Conservation (phyloP, 768 basidiomycete species). For the Melanogaster broomeanus region DNA sequence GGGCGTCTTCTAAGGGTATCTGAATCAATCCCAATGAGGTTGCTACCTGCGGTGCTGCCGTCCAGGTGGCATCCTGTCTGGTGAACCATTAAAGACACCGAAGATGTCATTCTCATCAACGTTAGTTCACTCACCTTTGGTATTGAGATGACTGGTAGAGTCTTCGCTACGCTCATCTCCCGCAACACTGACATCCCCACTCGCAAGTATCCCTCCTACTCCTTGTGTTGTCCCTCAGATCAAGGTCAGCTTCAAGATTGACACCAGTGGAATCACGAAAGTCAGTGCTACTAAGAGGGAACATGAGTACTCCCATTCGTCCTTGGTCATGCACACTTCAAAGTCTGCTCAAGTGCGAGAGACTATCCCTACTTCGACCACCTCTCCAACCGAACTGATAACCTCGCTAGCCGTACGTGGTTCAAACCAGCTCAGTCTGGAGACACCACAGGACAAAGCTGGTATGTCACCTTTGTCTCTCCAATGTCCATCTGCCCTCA, state of each 20-base stretch:
- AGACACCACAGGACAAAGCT: constrained; percentile 87
- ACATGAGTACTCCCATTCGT: constrained; percentile 55
- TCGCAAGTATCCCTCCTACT: constrained; percentile 94
- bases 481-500: not conserved
- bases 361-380: constrained; percentile 43
- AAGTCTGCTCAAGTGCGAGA: constrained; percentile 43
- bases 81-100: constrained; percentile 88
- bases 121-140: constrained; percentile 96
- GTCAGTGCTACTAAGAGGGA: constrained; percentile 93
- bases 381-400: constrained; percentile 52
- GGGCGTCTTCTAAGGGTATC: constrained; percentile 96
- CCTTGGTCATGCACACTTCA: constrained; percentile 50
- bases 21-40: constrained; percentile 99
- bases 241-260: constrained; percentile 95
- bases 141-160: constrained; percentile 98
- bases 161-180: constrained; percentile 96
- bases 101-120: constrained; percentile 92
- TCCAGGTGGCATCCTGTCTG: constrained; percentile 98
- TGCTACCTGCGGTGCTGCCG: constrained; percentile 97
- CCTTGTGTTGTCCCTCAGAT: constrained; percentile 98
- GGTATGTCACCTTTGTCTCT: constrained; percentile 47
- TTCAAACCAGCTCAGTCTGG: constrained; percentile 83
- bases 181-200: constrained; percentile 99
- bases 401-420: constrained; percentile 74
- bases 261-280: constrained; percentile 95